Conservation (phyloP, 106 monocot genomes). For the Alisma plantagoaquatica region DNA sequence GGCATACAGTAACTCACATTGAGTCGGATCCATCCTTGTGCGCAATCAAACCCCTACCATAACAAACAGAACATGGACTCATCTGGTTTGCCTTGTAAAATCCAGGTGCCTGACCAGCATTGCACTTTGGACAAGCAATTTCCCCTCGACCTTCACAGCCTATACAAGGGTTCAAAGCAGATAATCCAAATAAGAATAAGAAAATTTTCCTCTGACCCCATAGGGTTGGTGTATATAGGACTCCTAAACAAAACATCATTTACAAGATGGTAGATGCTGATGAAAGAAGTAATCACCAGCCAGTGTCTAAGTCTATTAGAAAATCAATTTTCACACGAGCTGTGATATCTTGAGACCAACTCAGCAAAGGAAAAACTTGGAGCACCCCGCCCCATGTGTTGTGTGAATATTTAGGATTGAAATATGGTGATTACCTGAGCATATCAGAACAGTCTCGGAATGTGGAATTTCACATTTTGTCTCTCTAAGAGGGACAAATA, state of each 20-base stretch:
- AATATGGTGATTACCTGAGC: too few species aligned
- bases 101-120: constrained; percentile 46
- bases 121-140: constrained; percentile 55
- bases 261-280: background rate
- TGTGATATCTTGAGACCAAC: background rate
- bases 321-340: background rate
- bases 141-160: constrained; percentile 50
- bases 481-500: too few species aligned
- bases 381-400: background rate
- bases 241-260: background rate
- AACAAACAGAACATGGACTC: constrained; percentile 53
- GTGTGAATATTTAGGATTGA: background rate
- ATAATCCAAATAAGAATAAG: too few species aligned
- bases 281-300: background rate
- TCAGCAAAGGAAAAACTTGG: background rate
- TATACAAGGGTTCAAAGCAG: too few species aligned
- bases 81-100: constrained; percentile 69
- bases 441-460: too few species aligned
- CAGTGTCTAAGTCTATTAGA: background rate
- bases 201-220: too few species aligned
- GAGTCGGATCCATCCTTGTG: constrained; percentile 96
- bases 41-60: constrained; percentile 91
- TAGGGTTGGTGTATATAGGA: background rate
- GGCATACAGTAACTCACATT: too few species aligned
- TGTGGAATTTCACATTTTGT: too few species aligned